Base-by-base conservation (phyloP, 2,329 filamentous ascomycete species). In the Lomentospora prolificans region DNA sequence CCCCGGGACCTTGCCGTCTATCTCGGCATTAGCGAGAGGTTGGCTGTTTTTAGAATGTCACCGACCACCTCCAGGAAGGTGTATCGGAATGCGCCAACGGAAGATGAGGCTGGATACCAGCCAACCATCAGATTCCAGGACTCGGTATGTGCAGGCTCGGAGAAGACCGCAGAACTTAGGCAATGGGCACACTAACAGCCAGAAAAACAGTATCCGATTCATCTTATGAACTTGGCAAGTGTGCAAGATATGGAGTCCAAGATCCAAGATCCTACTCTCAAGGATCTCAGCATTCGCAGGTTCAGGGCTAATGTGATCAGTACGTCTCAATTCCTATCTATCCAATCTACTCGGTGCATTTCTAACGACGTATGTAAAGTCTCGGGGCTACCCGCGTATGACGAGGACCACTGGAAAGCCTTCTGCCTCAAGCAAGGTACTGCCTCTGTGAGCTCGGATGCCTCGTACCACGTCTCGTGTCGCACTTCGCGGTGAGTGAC, bases 291-390 rank as follows among this genome's bases (percentile, higher is more conserved):
- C 56, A 78, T 80, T 7, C 70, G 78, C 14, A 78, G 85, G 10
- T 90, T 89, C 68, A 78, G 87, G 24, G 79, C 86, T 36, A 90
- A 91, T 62, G 81, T 91, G 31, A 83, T 89, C 61, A 69, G 80
- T 84, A 67, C 66, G 72, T 60, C 24, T 52, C 41, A 55, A 33
- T 50, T 30, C 24, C 27, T 28, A 25, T 27, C 25, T 55, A 53
- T 50, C 51, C 56, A 51, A 19, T 7, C 19, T 8, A n/a, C 39
- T 50, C 3, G 14, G 14, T n/a, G 10, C 17, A 30, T n/a, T 27
- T 33, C 5, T 51, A 33, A 41, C 14, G 4, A 24, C 9, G 17
- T 2, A 3, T 8, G 12, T 55, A 5, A 31, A 81, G 79, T 88
- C 52, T 80, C 82, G 3, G 85, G 85, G 3, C 75, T 78, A 0